These are phyloP conservation scores for Thermothielavioides terrestris DNA, from an alignment of 495 filamentous ascomycete genomes.

Conservation along the genomic window DNA sequence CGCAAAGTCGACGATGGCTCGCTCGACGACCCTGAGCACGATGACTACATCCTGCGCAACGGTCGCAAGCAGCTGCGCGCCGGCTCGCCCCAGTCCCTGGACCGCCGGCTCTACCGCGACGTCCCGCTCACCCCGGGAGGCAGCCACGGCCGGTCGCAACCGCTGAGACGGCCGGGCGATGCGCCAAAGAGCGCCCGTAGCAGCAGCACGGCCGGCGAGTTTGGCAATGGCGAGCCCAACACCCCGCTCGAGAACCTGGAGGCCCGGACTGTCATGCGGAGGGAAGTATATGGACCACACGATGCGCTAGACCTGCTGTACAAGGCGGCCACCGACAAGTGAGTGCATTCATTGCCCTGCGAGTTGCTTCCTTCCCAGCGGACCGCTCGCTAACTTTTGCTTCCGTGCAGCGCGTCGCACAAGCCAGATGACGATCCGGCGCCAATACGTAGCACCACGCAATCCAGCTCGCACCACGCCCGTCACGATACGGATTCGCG, in stretches of 20 bases:
- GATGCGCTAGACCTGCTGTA: slow-evolving; percentile 62
- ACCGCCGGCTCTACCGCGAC: slow-evolving; percentile 37
- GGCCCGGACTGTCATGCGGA: slow-evolving; percentile 53
- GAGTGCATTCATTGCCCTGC: slow-evolving; percentile 16
- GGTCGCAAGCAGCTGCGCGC: slow-evolving; percentile 43
- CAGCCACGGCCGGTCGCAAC: slow-evolving; percentile 48
- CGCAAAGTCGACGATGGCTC: slow-evolving; percentile 63
- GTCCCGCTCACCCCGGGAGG: slow-evolving; percentile 56
- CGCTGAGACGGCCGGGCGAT: slow-evolving; percentile 44
- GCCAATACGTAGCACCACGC: slow-evolving; percentile 6
- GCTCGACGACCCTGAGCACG: slow-evolving; percentile 44
- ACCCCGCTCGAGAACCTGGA: slow-evolving; percentile 49
- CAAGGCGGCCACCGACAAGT: slow-evolving; percentile 58
- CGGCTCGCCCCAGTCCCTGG: slow-evolving; percentile 30
- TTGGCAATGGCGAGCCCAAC: slow-evolving; percentile 32
- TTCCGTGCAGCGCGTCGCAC: slow-evolving; percentile 14
- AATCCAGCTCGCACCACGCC: slow-evolving; percentile 9
- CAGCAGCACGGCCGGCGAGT: slow-evolving; percentile 35
- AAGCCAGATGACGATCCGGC: slow-evolving; percentile 17
- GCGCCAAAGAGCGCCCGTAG: slow-evolving; percentile 22
- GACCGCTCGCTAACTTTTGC: slow-evolving; percentile 2
- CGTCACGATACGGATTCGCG: slow-evolving; percentile 15
- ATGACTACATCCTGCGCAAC: slow-evolving; percentile 48
- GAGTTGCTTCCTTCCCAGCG: neutral
- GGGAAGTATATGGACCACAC: slow-evolving; percentile 58